phyloP scores from a whole-genome alignment of 208 protist genomes.

The Trypanosoma brucei region DNA sequence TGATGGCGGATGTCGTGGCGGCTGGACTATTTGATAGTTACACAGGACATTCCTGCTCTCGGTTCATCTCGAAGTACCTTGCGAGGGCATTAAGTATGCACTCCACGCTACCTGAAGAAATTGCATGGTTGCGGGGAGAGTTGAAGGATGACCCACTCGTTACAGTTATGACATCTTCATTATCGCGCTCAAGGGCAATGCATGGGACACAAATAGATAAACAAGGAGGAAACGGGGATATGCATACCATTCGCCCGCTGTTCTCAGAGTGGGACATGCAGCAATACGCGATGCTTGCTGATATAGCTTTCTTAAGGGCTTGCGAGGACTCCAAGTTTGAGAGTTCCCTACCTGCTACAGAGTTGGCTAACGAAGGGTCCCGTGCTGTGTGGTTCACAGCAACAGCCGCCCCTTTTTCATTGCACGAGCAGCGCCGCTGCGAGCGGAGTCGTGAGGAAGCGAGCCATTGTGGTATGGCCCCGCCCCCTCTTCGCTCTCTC shows the following conservation, averaged over 20 bases:
- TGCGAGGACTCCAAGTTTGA: slow-evolving; percentile 18
- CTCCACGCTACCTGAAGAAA: slow-evolving; percentile 38
- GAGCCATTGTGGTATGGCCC: slow-evolving; percentile 19
- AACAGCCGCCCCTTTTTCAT: slow-evolving; percentile 34
- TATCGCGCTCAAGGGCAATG: slow-evolving; percentile 25
- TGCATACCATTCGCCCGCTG: slow-evolving; percentile 17
- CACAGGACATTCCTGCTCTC: slow-evolving; percentile 39
- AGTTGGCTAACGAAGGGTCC: slow-evolving; percentile 32
- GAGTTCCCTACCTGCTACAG: slow-evolving; percentile 1
- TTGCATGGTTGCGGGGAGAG: slow-evolving; percentile 42
- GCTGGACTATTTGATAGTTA: slow-evolving; percentile 75
- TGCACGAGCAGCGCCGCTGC: slow-evolving; percentile 28
- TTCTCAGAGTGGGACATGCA: slow-evolving; percentile 75
- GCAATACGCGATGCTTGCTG: slow-evolving; percentile 73
- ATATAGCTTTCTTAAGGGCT: slow-evolving; percentile 52
- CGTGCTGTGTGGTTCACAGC: slow-evolving; percentile 77
- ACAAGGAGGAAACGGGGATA: background rate
- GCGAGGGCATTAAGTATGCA: slow-evolving; percentile 56
- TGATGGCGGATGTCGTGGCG: slow-evolving; percentile 55
- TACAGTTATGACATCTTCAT: slow-evolving; percentile 40
- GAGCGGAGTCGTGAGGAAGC: background rate
- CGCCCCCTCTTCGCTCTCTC: slow-evolving; percentile 27
- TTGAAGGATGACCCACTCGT: slow-evolving; percentile 50
- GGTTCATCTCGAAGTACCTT: slow-evolving; percentile 51
- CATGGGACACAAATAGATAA: background rate